Conservation (phyloP, 2,329 filamentous ascomycete genomes). For the Pestalotiopsis fici region DNA sequence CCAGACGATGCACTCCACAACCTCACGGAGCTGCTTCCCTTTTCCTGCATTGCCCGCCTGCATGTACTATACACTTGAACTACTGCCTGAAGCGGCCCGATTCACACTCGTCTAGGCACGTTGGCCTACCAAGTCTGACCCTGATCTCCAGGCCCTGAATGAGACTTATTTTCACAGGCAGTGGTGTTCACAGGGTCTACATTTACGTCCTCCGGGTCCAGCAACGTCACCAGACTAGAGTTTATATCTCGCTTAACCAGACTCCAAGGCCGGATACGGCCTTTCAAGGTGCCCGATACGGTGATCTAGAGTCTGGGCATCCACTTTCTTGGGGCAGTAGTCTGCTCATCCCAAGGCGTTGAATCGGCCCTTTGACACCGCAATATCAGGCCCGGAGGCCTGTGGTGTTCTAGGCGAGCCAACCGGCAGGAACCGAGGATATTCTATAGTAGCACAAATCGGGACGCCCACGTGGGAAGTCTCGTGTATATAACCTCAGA, state of each 20-base stretch:
- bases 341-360: neutral
- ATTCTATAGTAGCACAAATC: conserved; percentile 3
- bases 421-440: conserved; percentile 3
- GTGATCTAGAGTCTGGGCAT: neutral
- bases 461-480: conserved; percentile 7
- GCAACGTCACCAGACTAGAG: conserved; percentile 1
- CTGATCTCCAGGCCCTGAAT: neutral
- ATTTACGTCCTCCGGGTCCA: neutral
- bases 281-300: neutral
- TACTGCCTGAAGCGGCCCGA: conserved; percentile 19
- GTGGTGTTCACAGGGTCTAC: neutral
- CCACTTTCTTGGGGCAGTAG: neutral
- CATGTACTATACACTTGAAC: conserved; percentile 15
- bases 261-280: neutral
- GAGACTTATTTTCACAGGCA: neutral
- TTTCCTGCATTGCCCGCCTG: conserved; percentile 20
- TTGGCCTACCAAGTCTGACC: conserved; percentile 7
- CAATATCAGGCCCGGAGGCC: neutral
- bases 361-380: conserved; percentile 13
- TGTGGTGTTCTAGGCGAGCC: neutral
- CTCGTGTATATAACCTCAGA: conserved; percentile 25
- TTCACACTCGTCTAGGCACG: conserved; percentile 15
- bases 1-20: conserved; percentile 8
- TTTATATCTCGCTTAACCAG: conserved; percentile 6
- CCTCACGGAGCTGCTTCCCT: conserved; percentile 23